Conservation (phyloP, 169 alveolate species). For the Plasmodium berghei region DNA sequence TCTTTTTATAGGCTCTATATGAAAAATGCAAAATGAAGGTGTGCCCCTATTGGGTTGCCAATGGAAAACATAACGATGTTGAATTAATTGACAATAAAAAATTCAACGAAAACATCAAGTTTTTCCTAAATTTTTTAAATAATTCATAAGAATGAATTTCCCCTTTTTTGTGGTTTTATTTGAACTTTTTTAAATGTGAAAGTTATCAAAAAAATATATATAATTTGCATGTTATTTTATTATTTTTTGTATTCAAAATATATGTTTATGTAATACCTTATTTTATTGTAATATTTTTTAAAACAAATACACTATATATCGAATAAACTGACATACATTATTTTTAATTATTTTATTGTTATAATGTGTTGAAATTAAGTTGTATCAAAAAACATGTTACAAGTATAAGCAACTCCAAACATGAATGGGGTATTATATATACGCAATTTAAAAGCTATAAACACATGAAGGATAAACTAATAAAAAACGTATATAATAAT, state of each 20-base stretch:
- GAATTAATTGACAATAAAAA: conserved; percentile 56
- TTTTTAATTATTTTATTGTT: too few species aligned
- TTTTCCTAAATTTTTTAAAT: conserved; percentile 51
- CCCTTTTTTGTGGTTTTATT: conserved; percentile 4
- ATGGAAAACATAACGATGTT: conserved; percentile 70
- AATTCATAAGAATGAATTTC: conserved; percentile 12
- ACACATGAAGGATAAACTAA: too few species aligned
- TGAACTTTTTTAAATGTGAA: background rate
- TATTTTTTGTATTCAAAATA: background rate
- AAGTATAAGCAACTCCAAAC: too few species aligned
- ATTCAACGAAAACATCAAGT: conserved; percentile 45
- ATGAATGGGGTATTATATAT: too few species aligned
- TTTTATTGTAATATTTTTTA: too few species aligned
- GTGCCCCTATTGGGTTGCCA: conserved; percentile 68
- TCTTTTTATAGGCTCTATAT: conserved; percentile 38
- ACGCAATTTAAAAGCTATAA: too few species aligned
- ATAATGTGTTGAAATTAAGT: too few species aligned
- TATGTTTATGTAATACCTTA: too few species aligned
- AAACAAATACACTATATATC: too few species aligned
- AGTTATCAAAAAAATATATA: background rate
- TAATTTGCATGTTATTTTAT: background rate
- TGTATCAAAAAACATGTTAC: too few species aligned
- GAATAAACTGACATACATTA: too few species aligned
- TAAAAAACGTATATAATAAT: too few species aligned
- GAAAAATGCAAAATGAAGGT: conserved; percentile 73